These are phyloP conservation scores for Coleophoma eucalyptorum DNA, from an alignment of 2,329 filamentous ascomycete species.

Conservation along the genomic window DNA sequence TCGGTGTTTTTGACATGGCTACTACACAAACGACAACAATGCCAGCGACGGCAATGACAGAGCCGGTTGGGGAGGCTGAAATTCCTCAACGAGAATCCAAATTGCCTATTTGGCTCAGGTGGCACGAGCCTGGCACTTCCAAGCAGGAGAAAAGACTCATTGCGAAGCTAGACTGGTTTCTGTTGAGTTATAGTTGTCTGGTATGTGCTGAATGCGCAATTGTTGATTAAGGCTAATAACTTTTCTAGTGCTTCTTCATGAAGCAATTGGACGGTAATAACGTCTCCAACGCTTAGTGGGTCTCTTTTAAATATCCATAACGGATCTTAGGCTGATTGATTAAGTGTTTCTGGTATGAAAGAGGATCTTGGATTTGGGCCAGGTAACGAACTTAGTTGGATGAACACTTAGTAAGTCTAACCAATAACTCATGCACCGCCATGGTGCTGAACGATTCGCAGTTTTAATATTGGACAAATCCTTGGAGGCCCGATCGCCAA, in stretches of 20 bases:
- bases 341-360: conserved; percentile 37
- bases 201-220: background rate
- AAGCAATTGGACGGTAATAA: conserved; percentile 43
- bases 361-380: conserved; percentile 38
- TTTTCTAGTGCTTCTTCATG: conserved; percentile 32
- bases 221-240: too few species aligned
- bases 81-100: background rate
- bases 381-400: conserved; percentile 38
- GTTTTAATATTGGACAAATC: conserved; percentile 48
- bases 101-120: conserved; percentile 30
- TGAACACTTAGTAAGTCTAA: conserved; percentile 32
- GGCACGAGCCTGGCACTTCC: conserved; percentile 37
- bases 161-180: conserved; percentile 43
- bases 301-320: background rate
- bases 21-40: too few species aligned
- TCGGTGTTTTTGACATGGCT: too few species aligned
- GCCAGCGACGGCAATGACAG: too few species aligned
- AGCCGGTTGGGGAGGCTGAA: too few species aligned
- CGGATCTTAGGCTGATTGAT: background rate
- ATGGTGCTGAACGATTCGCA: background rate
- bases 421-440: background rate
- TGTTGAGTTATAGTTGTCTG: conserved; percentile 34
- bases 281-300: conserved; percentile 41
- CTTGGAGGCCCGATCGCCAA: conserved; percentile 41
- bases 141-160: conserved; percentile 38